Percentiles rank a stretch among this genome's conserved stretches.
Conservation (phyloP, 2,329 filamentous ascomycete species). For the Lojkania enalia region DNA sequence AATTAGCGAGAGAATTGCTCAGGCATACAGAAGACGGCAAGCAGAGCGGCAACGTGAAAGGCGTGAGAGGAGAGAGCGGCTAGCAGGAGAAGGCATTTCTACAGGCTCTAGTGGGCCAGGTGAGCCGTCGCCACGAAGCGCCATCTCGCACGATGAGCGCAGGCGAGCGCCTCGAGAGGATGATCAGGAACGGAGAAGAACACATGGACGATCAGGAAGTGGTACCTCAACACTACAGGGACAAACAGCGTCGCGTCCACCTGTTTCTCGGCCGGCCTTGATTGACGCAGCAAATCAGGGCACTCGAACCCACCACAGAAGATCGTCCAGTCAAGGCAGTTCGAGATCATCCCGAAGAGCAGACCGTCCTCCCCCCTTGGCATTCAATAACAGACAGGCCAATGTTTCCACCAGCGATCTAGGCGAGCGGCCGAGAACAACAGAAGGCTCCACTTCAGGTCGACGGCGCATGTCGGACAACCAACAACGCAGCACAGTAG, state of each 20-base stretch:
- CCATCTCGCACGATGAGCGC: conserved; percentile 24
- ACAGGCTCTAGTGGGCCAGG: neutral
- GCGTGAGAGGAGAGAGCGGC: conserved; percentile 36
- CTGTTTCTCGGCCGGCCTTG: conserved; percentile 52
- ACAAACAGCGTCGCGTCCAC: conserved; percentile 37
- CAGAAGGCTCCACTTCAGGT: conserved; percentile 23
- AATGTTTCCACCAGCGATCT: conserved; percentile 70
- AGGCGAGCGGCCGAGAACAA: conserved; percentile 38
- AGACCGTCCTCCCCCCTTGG: conserved; percentile 30
- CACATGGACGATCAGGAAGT: conserved; percentile 41
- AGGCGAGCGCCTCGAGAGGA: conserved; percentile 35
- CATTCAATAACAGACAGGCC: conserved; percentile 46
- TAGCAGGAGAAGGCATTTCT: conserved; percentile 43
- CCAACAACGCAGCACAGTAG: conserved; percentile 51
- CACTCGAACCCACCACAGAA: conserved; percentile 31
- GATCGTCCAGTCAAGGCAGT: conserved; percentile 56
- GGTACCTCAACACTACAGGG: conserved; percentile 38
- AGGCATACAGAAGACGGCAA: conserved; percentile 80
- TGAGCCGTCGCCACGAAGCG: neutral
- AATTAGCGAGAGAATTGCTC: conserved; percentile 85
- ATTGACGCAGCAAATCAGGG: conserved; percentile 47
- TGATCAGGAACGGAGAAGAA: conserved; percentile 33
- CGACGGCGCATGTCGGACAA: conserved; percentile 45
- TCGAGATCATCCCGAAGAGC: conserved; percentile 40
- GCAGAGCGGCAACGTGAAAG: conserved; percentile 59